Base-by-base conservation (phyloP, 2,329 filamentous ascomycete genomes). In the Aspergillus tanneri region DNA sequence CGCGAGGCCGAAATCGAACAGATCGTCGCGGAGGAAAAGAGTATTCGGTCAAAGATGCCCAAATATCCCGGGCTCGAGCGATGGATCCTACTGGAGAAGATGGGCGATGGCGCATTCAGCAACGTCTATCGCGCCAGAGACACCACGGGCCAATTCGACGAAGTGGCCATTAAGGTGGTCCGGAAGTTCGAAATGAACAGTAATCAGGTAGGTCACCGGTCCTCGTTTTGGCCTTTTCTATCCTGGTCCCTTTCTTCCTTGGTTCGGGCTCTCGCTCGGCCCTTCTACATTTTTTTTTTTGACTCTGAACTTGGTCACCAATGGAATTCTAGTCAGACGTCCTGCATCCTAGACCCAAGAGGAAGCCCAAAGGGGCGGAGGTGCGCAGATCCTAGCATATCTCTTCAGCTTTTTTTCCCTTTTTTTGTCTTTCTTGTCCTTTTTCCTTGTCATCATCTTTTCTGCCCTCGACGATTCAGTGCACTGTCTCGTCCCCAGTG, bases 101-200 rank as follows among this genome's bases (percentile, higher is more conserved):
- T 99, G 92, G 93, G 93, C 56, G 93, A 97, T 60, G 93, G 93
- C 53, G 93, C 93, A 52, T 99, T 99, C 79, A 97, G 92, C 77
- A 97, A 97, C 65, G 93, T 99, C 56, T 99, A 97, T 72, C 85
- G 89, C 30, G 93, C 93, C 28, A 82, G 80, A 58, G 93, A 99
- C 68, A 78, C 72, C 37, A 79, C 84, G 5, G 87, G 88, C 32
- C 77, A 85, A 54, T 81, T 82, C 54, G 84, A 82, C 57, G 86
- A 97, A 67, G 90, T 93, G 25, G 93, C 92, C 60, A 97, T 99
- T 79, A 99, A 99, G 73, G 93, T 99, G 43, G 93, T 99, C 56
- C 87, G 93, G 66, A 97, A 97, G 75, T 97, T 90, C 69, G 93
- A 99, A 74, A 96, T 99, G 89, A 97, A 96, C 75, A 91, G 86